Evolutionary conservation across 176 grass and related monocot species (phyloP).

Genomic region (Saccharum spontaneum): DNA sequence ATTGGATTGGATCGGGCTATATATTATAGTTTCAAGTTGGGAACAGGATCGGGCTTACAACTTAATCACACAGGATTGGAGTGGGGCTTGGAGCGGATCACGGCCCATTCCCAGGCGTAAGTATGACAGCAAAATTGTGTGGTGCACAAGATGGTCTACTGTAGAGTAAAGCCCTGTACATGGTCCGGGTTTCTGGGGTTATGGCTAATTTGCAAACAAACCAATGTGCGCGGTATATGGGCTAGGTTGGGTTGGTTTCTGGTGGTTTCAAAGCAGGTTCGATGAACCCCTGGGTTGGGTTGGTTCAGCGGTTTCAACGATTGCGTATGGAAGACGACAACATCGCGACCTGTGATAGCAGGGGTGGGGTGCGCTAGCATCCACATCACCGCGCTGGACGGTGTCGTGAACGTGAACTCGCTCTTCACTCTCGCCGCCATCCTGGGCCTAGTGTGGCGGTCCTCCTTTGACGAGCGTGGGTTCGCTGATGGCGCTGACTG

Average conservation of each 20-base stretch:
- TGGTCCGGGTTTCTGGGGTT: neutral
- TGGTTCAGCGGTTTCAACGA: neutral
- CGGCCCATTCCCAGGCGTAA: too few relatives aligned
- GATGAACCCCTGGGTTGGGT: neutral
- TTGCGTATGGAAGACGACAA: too few relatives aligned
- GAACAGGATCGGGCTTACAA: too few relatives aligned
- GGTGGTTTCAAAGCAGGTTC: neutral
- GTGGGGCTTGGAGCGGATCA: too few relatives aligned
- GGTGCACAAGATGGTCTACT: neutral
- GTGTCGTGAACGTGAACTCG: constrained; percentile 33
- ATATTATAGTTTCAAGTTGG: too few relatives aligned
- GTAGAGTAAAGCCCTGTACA: neutral
- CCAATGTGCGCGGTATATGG: too few relatives aligned
- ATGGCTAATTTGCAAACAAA: neutral
- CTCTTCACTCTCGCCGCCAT: constrained; percentile 74
- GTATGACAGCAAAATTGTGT: neutral
- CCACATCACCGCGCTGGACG: neutral
- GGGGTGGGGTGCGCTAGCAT: neutral
- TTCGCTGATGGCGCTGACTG: constrained; percentile 30
- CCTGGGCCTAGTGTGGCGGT: constrained; percentile 39
- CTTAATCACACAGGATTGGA: too few relatives aligned
- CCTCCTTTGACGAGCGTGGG: constrained; percentile 43
- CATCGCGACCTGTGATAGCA: too few relatives aligned
- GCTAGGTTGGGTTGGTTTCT: neutral
- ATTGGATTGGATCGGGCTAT: too few relatives aligned